These are phyloP conservation scores for Hyparrhenia diplandra DNA, from an alignment of 176 grass and related monocot species.

Conservation along the genomic window DNA sequence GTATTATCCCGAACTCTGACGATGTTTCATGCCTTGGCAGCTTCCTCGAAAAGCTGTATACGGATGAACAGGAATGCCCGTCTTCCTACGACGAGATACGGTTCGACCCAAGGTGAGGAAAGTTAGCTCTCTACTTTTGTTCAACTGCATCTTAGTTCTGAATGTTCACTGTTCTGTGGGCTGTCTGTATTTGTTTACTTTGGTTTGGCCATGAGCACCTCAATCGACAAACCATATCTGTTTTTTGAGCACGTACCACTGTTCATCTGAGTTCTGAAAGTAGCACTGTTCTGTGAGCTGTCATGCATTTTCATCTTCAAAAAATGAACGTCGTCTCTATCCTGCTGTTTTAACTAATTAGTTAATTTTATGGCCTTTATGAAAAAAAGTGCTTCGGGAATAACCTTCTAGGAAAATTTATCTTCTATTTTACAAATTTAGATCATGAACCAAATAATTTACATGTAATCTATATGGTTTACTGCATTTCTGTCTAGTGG, in stretches of 20 bases:
- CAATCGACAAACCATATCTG: background rate
- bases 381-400: no score
- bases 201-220: no score
- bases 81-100: no score
- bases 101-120: no score
- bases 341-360: background rate
- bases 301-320: background rate
- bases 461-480: background rate
- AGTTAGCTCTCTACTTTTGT: constrained; percentile 33
- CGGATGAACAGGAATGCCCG: no score
- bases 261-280: background rate
- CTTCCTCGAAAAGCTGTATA: no score
- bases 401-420: background rate
- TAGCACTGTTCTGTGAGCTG: background rate
- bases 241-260: background rate
- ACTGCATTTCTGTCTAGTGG: background rate
- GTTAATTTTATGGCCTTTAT: background rate
- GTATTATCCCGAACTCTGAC: background rate
- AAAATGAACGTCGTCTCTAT: no score
- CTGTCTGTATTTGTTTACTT: no score
- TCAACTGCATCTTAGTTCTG: no score
- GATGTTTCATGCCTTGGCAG: background rate
- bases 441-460: background rate
- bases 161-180: no score
- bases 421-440: background rate